Percentiles rank a stretch among this genome's conserved stretches.
phyloP scores from a whole-genome alignment of 2,329 filamentous ascomycete genomes.

The Bimuria novae-zelandiae region DNA sequence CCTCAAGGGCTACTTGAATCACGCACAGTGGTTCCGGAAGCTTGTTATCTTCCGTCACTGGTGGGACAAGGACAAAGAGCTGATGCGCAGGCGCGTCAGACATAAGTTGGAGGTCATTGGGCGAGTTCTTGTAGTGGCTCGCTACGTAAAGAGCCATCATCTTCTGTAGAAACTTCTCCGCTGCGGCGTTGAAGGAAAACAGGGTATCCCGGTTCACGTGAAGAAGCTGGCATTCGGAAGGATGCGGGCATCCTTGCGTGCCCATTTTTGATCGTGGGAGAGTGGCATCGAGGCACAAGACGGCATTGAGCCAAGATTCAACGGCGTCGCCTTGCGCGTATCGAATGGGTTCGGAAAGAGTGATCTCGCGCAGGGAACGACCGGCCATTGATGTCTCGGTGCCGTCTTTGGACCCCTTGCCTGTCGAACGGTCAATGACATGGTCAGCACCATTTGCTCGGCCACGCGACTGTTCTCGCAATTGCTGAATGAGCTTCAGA shows the following conservation, averaged over 20 bases:
- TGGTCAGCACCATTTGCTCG: conserved; percentile 60
- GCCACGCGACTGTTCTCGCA: conserved; percentile 86
- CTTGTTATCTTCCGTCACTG: conserved; percentile 75
- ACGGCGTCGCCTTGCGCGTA: conserved; percentile 90
- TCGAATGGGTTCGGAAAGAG: conserved; percentile 89
- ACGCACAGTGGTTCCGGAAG: conserved; percentile 94
- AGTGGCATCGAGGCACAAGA: conserved; percentile 92
- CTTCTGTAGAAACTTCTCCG: conserved; percentile 95
- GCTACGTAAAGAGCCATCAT: conserved; percentile 98
- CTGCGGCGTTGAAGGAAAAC: conserved; percentile 96
- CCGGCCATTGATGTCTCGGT: conserved; percentile 54
- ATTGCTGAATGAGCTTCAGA: conserved; percentile 93
- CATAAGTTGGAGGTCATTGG: conserved; percentile 98
- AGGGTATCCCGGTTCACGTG: conserved; percentile 96
- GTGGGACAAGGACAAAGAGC: conserved; percentile 89
- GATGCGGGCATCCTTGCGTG: conserved; percentile 83
- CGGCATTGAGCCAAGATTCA: conserved; percentile 93
- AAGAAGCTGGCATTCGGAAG: conserved; percentile 86
- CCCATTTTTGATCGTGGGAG: conserved; percentile 75
- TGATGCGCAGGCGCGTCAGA: conserved; percentile 97
- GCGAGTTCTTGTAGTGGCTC: conserved; percentile 97
- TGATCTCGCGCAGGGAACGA: conserved; percentile 87
- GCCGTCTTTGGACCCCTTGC: conserved; percentile 60
- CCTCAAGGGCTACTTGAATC: conserved; percentile 91
- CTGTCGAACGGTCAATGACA: conserved; percentile 78